These are phyloP conservation scores for Metschnikowia picachoensis DNA, from an alignment of 805 yeast species.

Conservation along the genomic window DNA sequence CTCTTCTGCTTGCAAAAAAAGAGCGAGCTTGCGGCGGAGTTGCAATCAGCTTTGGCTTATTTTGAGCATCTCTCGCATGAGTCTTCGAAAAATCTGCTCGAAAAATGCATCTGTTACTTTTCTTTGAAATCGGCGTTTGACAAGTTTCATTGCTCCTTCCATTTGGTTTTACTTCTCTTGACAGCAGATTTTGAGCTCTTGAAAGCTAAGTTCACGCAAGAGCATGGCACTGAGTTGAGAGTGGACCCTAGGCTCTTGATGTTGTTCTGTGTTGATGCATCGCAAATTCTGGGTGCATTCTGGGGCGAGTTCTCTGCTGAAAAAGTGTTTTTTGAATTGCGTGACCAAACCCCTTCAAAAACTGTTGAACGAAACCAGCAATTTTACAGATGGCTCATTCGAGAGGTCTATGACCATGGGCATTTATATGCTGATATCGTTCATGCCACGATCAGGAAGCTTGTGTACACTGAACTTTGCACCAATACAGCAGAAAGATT, in stretches of 20 bases:
- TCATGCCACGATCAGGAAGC: slow-evolving; percentile 4
- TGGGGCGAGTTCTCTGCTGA: slow-evolving; percentile 7
- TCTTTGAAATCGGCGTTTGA: background rate
- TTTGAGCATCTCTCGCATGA: background rate
- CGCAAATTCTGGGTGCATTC: background rate
- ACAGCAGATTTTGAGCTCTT: slow-evolving; percentile 1
- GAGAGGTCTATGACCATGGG: background rate
- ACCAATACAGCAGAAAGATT: background rate
- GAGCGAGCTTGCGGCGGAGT: background rate
- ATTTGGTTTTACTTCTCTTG: slow-evolving; percentile 8
- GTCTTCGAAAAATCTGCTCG: background rate
- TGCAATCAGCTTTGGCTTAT: background rate
- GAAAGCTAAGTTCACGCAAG: background rate
- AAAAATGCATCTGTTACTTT: background rate
- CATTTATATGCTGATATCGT: background rate
- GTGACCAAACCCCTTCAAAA: background rate
- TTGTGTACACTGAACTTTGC: slow-evolving; percentile 5
- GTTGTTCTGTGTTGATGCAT: background rate
- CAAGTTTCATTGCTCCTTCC: background rate
- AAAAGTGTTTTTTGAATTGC: slow-evolving; percentile 1
- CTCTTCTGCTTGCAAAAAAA: slow-evolving; percentile 3
- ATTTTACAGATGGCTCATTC: slow-evolving; percentile 13
- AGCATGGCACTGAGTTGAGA: background rate
- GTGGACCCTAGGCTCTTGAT: slow-evolving; percentile 15
- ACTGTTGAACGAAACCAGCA: background rate